Base-by-base conservation (phyloP, 1,284 basidiomycete species). In the Taiwanofungus camphoratus region DNA sequence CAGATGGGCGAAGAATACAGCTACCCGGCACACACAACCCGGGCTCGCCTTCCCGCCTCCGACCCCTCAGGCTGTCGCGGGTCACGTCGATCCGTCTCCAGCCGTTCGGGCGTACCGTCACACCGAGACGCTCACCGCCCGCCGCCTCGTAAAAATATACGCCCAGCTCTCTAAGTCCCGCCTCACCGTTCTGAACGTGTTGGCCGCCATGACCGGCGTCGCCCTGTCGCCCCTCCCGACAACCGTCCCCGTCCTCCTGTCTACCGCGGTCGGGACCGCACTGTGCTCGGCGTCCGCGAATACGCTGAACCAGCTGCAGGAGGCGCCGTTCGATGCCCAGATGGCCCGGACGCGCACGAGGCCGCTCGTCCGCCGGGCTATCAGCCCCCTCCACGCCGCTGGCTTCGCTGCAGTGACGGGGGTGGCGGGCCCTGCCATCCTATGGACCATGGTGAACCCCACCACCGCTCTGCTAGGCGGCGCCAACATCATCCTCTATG, bases 311-410 rank as follows among this genome's bases (percentile, higher is more conserved):
- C 93, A 99, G 64, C 70, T 99, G 3, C 84, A 94, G 57, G 96
- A 99, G 64, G 76, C 90, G 3, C 96, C 96, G 0, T 90, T 95
- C 50, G 96, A 99, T 60, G 93, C 96, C 0, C 96, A 99, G 63
- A 99, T 98, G 82, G 76, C 83, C 0, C 81, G 96, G 29, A 99
- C 96, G 0, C 79, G 94, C 13, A 83, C 76, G 36, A 73, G 96
- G 19, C 94, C 94, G 0, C 78, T 99, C n/a, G 92, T 93, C 0
- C 78, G 89, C 11, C 74, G 87, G 24, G 80, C 82, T 6, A 80
- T 99, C 44, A 82, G 82, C 2, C 86, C 92, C 0, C 64, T 88
- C 15, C 95, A 99, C 62, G 94, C 93, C 0, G 74, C 83, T 5
- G 70, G 71, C 4, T 97, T 98, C 54, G 96, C 87, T 0, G 47